Base-by-base conservation (phyloP, 2,329 filamentous ascomycete species). In the Ramularia collo-cygni region DNA sequence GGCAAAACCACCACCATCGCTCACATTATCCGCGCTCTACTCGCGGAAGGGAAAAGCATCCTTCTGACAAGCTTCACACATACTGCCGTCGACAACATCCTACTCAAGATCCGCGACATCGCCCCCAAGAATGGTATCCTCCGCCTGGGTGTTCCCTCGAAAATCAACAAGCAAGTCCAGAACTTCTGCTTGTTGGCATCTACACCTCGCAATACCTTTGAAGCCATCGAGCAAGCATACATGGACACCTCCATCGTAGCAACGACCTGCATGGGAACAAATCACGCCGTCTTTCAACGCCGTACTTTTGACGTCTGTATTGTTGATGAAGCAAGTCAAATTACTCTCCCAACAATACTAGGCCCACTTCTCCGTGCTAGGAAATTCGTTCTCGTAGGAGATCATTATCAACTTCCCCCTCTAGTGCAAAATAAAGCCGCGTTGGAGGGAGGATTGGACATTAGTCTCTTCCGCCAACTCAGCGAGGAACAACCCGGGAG, bases 1-100 rank as follows among this genome's bases (percentile, higher is more conserved):
- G 92, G 92, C 42, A 98, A 98, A 64, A 98, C 92, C 2, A 98
- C 92, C 0, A 98, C 92, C 0, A 96, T 98, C 56, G 88, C 90
- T 4, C 89, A 96, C 60, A 95, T 98, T 52, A 96, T 98, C 55
- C 81, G 86, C 31, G 86, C 90, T 1, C 71, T 98, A 19, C 83
- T 92, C 4, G 79, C 83, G 0, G 85, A 94, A 61, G 84, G 87
- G 8, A 96, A 96, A 66, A 94, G 85, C 40, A 88, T 98, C 10
- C 70, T 98, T 5, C 69, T 98, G 28, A 93, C 92, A 0, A 95
- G 89, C 0, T 96, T 96, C 61, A 98, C 92, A 0, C 92, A 98
- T 59, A 95, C 89, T 1, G 92, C 92, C 3, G 92, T 98, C 3
- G 92, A 98, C 75, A 98, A 98, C 51, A 98, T 98, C 53, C 68